Evolutionary conservation across 2,329 filamentous ascomycete genomes (phyloP).

Genomic region (Zymoseptoria brevis): DNA sequence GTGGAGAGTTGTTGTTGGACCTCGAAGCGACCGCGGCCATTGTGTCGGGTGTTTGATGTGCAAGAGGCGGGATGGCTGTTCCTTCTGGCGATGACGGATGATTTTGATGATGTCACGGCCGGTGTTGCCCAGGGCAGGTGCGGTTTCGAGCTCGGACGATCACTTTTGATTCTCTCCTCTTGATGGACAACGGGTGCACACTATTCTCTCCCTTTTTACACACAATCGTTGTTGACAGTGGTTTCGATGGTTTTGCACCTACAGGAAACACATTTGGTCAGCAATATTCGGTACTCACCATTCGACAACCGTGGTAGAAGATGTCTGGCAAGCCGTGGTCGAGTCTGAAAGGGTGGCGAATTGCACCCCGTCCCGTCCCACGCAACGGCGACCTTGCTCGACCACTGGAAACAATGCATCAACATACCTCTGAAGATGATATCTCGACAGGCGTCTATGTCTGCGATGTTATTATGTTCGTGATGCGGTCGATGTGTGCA

Average conservation of each 20-base stretch:
- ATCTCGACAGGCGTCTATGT: neutral
- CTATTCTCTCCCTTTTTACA: neutral
- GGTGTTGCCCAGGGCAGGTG: neutral
- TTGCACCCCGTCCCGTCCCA: neutral
- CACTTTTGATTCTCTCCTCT: neutral
- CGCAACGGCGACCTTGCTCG: neutral
- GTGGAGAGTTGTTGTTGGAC: neutral
- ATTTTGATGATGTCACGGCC: neutral
- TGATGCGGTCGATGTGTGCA: neutral
- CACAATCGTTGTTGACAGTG: neutral
- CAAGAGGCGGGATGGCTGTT: neutral
- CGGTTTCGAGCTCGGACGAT: neutral
- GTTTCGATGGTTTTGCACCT: neutral
- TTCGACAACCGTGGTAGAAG: neutral
- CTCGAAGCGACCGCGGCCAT: neutral
- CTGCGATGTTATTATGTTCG: neutral
- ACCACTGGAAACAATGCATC: neutral
- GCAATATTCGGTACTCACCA: neutral
- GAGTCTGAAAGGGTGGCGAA: neutral
- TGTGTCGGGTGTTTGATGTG: neutral
- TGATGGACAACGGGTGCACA: neutral
- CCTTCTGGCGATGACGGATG: neutral
- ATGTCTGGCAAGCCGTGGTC: neutral
- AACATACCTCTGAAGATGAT: neutral
- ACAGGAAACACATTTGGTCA: neutral